Conservation (phyloP, 345 rosid species). For the Litchi chinensis region DNA sequence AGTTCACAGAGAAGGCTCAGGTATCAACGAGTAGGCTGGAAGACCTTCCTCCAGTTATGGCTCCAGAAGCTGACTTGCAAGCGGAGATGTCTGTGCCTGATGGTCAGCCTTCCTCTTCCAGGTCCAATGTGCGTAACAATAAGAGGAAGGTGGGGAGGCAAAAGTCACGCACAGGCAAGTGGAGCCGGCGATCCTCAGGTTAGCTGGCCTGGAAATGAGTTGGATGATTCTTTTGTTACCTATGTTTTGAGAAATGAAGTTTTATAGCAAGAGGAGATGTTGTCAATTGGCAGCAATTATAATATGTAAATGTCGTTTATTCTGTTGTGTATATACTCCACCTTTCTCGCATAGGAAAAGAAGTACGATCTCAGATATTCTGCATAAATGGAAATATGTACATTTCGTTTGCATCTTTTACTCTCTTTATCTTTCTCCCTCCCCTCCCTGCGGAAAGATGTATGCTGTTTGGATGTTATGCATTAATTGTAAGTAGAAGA, state of each 20-base stretch:
- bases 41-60: conserved; percentile 1
- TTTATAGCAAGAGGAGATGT: not conserved
- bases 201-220: conserved; percentile 21
- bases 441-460: not conserved
- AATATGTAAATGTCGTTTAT: not conserved
- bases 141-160: conserved; percentile 57
- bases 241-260: conserved; percentile 5
- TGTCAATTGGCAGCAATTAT: not conserved
- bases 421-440: not conserved
- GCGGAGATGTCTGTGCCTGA: conserved; percentile 17
- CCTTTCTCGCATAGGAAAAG: not conserved
- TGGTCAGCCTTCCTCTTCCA: conserved; percentile 38
- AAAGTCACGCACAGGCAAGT: conserved; percentile 38
- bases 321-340: not conserved
- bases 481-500: not conserved
- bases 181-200: conserved; percentile 45
- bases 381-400: not conserved
- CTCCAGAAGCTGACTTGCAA: conserved; percentile 11
- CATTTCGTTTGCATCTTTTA: not conserved
- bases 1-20: conserved; percentile 31
- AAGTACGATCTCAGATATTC: not conserved
- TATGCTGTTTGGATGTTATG: not conserved
- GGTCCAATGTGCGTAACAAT: conserved; percentile 45
- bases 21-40: conserved; percentile 31
- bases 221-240: not conserved